Conservation (phyloP, 1,284 basidiomycete species). For the Pseudozyma pruni region DNA sequence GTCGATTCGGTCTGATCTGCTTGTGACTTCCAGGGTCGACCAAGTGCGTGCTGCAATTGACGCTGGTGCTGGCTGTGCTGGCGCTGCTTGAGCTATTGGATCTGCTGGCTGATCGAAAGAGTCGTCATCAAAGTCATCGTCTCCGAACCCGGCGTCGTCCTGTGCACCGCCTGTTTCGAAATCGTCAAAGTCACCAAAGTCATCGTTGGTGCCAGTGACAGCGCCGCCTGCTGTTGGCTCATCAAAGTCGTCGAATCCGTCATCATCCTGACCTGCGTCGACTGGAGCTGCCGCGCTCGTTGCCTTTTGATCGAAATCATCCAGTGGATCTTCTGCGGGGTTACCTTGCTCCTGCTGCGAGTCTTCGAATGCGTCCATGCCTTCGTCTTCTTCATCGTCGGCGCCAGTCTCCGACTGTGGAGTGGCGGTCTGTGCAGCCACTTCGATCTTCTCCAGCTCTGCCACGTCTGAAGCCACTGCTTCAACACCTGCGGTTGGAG, state of each 20-base stretch:
- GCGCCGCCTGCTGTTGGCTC: conserved; percentile 14
- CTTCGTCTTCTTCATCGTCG: conserved; percentile 1
- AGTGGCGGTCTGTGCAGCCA: too few species aligned
- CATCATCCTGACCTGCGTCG: conserved; percentile 13
- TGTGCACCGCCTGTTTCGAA: conserved; percentile 38
- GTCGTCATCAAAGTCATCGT: conserved; percentile 27
- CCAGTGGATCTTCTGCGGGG: neutral
- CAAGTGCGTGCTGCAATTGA: conserved; percentile 13
- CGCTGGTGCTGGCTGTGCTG: conserved; percentile 6
- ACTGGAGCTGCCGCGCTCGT: neutral
- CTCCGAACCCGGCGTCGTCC: conserved; percentile 21
- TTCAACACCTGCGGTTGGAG: too few species aligned
- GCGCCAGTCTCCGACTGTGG: neutral
- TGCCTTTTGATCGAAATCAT: conserved; percentile 8
- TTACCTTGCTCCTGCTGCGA: conserved; percentile 17
- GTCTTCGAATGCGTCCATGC: conserved; percentile 7
- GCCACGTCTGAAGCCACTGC: neutral
- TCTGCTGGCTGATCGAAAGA: conserved; percentile 13
- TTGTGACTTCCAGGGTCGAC: conserved; percentile 28
- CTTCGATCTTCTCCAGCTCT: neutral
- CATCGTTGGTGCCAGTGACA: conserved; percentile 17
- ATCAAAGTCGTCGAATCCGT: conserved; percentile 48
- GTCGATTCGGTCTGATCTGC: conserved; percentile 21
- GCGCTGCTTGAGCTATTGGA: neutral
- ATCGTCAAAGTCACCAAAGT: conserved; percentile 54